Evolutionary conservation across 1,284 basidiomycete species (phyloP).

Genomic region (Cryptococcus maquisensis): DNA sequence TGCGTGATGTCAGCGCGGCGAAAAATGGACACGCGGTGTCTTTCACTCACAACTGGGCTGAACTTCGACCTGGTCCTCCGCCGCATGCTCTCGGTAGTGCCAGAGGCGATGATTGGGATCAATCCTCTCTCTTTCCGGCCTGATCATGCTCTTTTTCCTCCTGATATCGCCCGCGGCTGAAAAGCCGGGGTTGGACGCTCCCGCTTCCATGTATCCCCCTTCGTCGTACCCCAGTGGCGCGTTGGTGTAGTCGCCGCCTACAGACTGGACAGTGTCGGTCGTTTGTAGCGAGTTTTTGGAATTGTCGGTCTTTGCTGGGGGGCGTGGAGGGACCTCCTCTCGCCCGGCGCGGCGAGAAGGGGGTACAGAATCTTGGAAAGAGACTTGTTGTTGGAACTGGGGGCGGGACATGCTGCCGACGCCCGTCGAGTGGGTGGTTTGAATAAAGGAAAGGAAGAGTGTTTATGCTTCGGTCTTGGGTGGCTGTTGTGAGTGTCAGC

Average conservation of each 20-base stretch:
- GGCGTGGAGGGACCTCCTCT: slow-evolving; percentile 26
- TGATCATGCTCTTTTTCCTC: slow-evolving; percentile 88
- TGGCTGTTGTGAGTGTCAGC: not conserved
- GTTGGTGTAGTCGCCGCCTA: slow-evolving; percentile 13
- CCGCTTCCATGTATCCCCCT: slow-evolving; percentile 31
- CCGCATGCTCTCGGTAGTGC: slow-evolving; percentile 89
- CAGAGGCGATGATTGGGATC: slow-evolving; percentile 91
- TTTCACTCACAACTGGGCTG: slow-evolving; percentile 70
- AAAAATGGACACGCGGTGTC: not conserved
- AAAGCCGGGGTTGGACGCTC: slow-evolving; percentile 28
- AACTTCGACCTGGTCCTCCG: slow-evolving; percentile 70
- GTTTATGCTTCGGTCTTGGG: not conserved
- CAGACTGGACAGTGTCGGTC: slow-evolving; percentile 5
- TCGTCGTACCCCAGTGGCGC: slow-evolving; percentile 32
- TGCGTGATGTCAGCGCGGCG: slow-evolving; percentile 35
- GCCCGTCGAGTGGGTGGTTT: not conserved
- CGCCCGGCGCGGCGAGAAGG: slow-evolving; percentile 28
- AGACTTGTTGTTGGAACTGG: slow-evolving; percentile 33
- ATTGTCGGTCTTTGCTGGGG: slow-evolving; percentile 25
- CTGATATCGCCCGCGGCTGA: slow-evolving; percentile 50
- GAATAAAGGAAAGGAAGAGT: not conserved
- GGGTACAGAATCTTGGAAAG: slow-evolving; percentile 31
- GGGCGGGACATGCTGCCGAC: slow-evolving; percentile 37
- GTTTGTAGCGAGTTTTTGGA: slow-evolving; percentile 29
- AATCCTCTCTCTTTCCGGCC: slow-evolving; percentile 93